These are phyloP conservation scores for Aureobasidium pullulans DNA, from an alignment of 2,329 filamentous ascomycete species.

Conservation along the genomic window DNA sequence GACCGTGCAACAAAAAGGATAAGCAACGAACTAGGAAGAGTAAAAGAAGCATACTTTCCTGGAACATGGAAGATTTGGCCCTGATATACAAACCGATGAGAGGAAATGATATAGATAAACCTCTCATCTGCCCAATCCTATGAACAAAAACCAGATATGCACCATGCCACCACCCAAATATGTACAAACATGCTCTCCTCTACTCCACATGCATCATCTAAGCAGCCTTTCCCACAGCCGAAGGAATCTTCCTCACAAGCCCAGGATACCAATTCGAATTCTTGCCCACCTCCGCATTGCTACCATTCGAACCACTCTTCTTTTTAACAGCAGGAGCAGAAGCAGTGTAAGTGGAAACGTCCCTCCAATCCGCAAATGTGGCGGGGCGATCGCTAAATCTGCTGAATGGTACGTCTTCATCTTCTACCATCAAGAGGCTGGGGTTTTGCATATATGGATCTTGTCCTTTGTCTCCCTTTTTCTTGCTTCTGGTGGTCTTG, in stretches of 20 bases:
- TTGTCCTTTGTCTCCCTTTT: background rate
- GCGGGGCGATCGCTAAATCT: background rate
- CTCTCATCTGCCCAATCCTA: too few relatives aligned
- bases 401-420: conserved; percentile 2
- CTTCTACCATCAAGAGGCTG: conserved; percentile 3
- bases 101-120: too few relatives aligned
- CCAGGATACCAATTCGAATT: background rate
- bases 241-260: conserved; percentile 8
- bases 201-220: background rate
- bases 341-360: background rate
- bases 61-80: too few relatives aligned
- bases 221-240: background rate
- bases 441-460: conserved; percentile 13
- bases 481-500: background rate
- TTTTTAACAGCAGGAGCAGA: background rate
- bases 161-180: too few relatives aligned
- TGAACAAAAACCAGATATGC: too few relatives aligned
- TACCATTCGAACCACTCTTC: too few relatives aligned
- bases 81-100: too few relatives aligned
- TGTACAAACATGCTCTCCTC: too few relatives aligned
- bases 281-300: too few relatives aligned
- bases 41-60: background rate
- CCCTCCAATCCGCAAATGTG: conserved; percentile 2
- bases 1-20: background rate
- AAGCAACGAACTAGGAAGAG: background rate